Conservation (phyloP, 2,329 filamentous ascomycete genomes). For the Stagonosporopsis chrysanthemi region DNA sequence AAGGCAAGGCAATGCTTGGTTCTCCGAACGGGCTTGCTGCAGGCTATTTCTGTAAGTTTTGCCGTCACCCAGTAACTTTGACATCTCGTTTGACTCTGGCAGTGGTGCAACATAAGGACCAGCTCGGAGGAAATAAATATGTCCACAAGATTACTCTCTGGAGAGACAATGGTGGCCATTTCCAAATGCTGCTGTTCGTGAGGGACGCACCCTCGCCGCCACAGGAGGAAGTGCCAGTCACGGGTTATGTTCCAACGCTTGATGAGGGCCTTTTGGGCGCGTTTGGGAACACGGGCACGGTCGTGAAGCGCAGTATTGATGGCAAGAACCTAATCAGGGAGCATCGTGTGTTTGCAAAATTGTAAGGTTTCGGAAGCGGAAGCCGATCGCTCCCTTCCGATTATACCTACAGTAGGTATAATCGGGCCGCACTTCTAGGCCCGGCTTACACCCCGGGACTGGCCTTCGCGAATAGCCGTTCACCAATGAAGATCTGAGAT, state of each 20-base stretch:
- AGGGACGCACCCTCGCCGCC: constrained; percentile 5
- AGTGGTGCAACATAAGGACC: constrained; percentile 20
- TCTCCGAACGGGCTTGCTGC: constrained; percentile 16
- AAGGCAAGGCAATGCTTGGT: constrained; percentile 21
- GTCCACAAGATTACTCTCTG: constrained; percentile 22
- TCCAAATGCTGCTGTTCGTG: constrained; percentile 22
- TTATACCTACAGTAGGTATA: too few species aligned
- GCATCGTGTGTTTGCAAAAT: constrained; percentile 2
- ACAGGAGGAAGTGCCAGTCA: background rate
- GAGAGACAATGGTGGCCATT: background rate
- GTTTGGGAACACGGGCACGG: background rate
- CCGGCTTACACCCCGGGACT: too few species aligned
- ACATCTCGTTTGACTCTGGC: constrained; percentile 8
- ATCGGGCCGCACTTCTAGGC: background rate
- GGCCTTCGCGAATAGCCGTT: too few species aligned
- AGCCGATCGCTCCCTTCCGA: background rate
- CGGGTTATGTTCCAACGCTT: background rate
- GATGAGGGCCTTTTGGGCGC: background rate
- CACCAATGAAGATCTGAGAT: background rate
- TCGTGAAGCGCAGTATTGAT: constrained; percentile 1
- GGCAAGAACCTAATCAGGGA: constrained; percentile 4
- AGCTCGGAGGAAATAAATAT: constrained; percentile 19
- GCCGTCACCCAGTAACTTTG: background rate
- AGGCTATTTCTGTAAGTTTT: constrained; percentile 13
- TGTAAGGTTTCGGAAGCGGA: background rate